Percentiles rank a stretch among this genome's conserved stretches.
Evolutionary conservation across 1,284 basidiomycete genomes (phyloP).

Genomic region (Irpex sp.): DNA sequence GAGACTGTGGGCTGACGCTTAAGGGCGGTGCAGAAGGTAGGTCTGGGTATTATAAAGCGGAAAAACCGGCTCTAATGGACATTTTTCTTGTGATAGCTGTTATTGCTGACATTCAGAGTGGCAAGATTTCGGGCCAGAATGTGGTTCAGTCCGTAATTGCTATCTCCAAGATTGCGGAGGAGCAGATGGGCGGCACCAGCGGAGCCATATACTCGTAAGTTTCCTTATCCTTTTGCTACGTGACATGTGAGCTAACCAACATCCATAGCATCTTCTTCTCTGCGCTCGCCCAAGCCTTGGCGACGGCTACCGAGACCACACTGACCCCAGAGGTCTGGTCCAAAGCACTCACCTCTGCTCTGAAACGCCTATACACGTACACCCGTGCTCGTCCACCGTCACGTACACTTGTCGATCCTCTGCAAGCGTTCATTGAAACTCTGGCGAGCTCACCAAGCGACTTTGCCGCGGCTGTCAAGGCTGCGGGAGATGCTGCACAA

Average conservation of each 20-base stretch:
- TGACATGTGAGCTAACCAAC: neutral
- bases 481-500: constrained; percentile 70
- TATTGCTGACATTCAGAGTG: constrained; percentile 43
- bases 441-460: constrained; percentile 36
- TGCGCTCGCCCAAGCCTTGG: constrained; percentile 68
- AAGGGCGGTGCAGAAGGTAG: constrained; percentile 62
- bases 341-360: constrained; percentile 55
- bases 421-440: constrained; percentile 74
- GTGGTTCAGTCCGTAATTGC: constrained; percentile 62
- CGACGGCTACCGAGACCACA: constrained; percentile 26
- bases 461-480: constrained; percentile 54
- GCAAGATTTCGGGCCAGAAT: constrained; percentile 56
- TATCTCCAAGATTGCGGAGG: constrained; percentile 76
- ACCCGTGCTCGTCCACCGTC: constrained; percentile 88
- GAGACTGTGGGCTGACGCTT: constrained; percentile 83
- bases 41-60: neutral
- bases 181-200: constrained; percentile 90
- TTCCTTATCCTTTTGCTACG: neutral
- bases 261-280: constrained; percentile 81
- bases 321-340: constrained; percentile 61
- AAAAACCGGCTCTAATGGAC: neutral
- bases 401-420: constrained; percentile 88
- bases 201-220: constrained; percentile 87
- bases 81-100: constrained; percentile 38
- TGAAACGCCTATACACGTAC: constrained; percentile 78